Percentiles rank a stretch among this genome's conserved stretches.
Conservation (phyloP, 1,284 basidiomycete species). For the Ustilago tritici region DNA sequence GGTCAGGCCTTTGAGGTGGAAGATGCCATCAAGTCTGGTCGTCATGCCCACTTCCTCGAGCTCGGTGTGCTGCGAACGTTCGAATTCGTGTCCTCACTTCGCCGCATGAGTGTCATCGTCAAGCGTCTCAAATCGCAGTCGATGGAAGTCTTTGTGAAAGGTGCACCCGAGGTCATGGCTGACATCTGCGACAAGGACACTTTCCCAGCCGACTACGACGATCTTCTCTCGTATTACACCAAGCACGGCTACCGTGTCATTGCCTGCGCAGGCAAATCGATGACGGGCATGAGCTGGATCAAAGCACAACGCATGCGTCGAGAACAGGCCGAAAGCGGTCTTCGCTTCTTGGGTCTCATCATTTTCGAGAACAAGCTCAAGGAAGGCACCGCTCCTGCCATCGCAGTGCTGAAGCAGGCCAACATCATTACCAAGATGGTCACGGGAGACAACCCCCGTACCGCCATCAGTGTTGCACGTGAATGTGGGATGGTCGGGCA, state of each 20-base stretch:
- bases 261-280: slow-evolving; percentile 94
- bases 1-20: slow-evolving; percentile 88
- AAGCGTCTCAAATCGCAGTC: slow-evolving; percentile 91
- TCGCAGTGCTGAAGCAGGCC: slow-evolving; percentile 86
- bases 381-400: slow-evolving; percentile 89
- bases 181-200: slow-evolving; percentile 78
- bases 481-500: slow-evolving; percentile 92
- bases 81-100: slow-evolving; percentile 92
- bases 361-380: slow-evolving; percentile 99
- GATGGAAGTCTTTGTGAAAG: slow-evolving; percentile 99
- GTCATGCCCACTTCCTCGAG: slow-evolving; percentile 96
- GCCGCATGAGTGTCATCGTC: slow-evolving; percentile 97
- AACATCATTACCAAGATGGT: slow-evolving; percentile 97
- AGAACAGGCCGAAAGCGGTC: slow-evolving; percentile 90
- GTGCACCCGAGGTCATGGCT: slow-evolving; percentile 96
- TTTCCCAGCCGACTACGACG: slow-evolving; percentile 90
- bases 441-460: slow-evolving; percentile 96
- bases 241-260: slow-evolving; percentile 97
- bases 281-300: slow-evolving; percentile 94
- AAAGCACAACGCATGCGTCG: slow-evolving; percentile 96
- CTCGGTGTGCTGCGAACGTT: slow-evolving; percentile 92
- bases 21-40: slow-evolving; percentile 82
- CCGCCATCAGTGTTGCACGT: slow-evolving; percentile 94
- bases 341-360: slow-evolving; percentile 93
- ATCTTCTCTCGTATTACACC: slow-evolving; percentile 95